Evolutionary conservation across 2,329 filamentous ascomycete genomes (phyloP), one percentile per base, ranked within the genome.

Genomic region (Lithohypha guttulata): DNA sequence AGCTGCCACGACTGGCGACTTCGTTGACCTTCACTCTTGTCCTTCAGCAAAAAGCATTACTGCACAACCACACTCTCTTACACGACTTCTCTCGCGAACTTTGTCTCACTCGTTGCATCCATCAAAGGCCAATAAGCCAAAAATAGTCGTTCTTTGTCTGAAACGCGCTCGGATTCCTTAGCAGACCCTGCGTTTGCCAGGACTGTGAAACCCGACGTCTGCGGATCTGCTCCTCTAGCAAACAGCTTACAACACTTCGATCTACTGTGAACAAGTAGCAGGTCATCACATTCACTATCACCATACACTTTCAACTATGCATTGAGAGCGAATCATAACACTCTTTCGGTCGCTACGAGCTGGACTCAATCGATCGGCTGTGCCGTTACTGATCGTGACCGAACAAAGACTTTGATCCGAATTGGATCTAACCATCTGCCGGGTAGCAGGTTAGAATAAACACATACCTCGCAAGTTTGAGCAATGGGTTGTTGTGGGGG

Each of bases 401-500:
- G 19, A 35, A 35, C 35, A 38, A 38, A 41, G 27, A 46, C 34
- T 36, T 32, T 25, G 7, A 29, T 11, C 28, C 26, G 17, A 29
- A 10, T 21, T 20, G 27, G 32, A n/a, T n/a, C n/a, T n/a, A n/a
- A n/a, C n/a, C n/a, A n/a, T 39, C 46, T 50, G 46, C 44, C 46
- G 34, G 47, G 44, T 42, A 30, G 46, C 48, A 45, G 48, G 39
- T 29, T 22, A 23, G 8, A 14, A 23, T 14, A 23, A 27, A 34
- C 31, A 45, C 38, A 31, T 23, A 31, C 36, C 13, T 18, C 4
- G n/a, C 4, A 35, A 18, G 14, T 25, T n/a, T 32, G 29, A 72
- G n/a, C 55, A 34, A 85, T 86, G 81, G 70, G 73, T 51, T 82
- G 78, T 56, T 67, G 74, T 51, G 72, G 75, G 47, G 73, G 77